phyloP scores from a whole-genome alignment of 2,329 filamentous ascomycete genomes.

The Leptographium radiaticola region DNA sequence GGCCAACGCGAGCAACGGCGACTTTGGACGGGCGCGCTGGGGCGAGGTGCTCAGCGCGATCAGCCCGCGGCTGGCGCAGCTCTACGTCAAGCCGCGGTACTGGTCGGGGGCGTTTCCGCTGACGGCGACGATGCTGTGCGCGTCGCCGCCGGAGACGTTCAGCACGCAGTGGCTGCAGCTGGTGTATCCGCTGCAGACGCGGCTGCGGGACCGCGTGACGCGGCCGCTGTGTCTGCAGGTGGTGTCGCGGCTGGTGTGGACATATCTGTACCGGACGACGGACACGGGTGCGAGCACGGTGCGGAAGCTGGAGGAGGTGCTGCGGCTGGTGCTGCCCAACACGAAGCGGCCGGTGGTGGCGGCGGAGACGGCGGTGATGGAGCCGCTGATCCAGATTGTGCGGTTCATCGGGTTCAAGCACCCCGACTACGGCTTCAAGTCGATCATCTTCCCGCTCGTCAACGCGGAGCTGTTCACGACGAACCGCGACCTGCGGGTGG shows the following conservation, averaged over 20 bases:
- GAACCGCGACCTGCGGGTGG: conserved; percentile 67
- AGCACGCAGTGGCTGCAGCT: conserved; percentile 76
- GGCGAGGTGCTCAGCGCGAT: conserved; percentile 69
- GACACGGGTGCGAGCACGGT: conserved; percentile 56
- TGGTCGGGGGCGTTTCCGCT: conserved; percentile 84
- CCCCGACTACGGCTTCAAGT: conserved; percentile 85
- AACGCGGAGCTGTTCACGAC: conserved; percentile 80
- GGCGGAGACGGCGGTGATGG: conserved; percentile 70
- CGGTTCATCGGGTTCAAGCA: conserved; percentile 89
- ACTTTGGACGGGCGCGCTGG: conserved; percentile 76
- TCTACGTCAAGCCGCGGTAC: conserved; percentile 84
- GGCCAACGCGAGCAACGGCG: conserved; percentile 59
- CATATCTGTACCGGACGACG: conserved; percentile 74
- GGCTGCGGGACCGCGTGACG: conserved; percentile 70
- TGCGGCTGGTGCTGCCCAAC: conserved; percentile 69
- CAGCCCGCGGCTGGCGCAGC: conserved; percentile 64
- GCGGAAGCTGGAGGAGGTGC: conserved; percentile 80
- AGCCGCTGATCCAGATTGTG: conserved; percentile 86
- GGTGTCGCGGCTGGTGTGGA: conserved; percentile 84
- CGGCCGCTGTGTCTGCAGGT: conserved; percentile 75
- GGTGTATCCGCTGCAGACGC: conserved; percentile 62
- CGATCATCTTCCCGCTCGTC: conserved; percentile 87
- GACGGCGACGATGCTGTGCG: conserved; percentile 75
- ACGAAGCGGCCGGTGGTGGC: conserved; percentile 71
- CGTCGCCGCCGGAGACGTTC: conserved; percentile 75